Evolutionary conservation across 148 eudicot genomes (phyloP), one percentile per base, ranked within the genome.

Genomic region (Limonium bicolor): DNA sequence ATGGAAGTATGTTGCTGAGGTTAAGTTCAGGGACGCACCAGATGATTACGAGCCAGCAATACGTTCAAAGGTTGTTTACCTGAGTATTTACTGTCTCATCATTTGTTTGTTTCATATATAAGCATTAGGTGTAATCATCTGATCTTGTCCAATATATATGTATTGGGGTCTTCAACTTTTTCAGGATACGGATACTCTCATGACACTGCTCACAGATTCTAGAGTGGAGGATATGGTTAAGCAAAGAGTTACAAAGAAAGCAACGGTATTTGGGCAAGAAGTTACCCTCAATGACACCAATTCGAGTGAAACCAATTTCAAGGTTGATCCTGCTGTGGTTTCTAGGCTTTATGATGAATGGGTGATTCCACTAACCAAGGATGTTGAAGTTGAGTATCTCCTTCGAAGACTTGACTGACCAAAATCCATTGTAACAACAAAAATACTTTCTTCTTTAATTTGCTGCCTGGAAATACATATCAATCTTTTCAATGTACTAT

Each of bases 281-380:
- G 83, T 80, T 30, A 53, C 50, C 13, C 67, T 77, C 25, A 42
- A 25, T 19, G 67, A 54, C 46, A 41, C 27, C 2, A 40, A 52
- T 16, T 38, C 32, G 14, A 58, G 28, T 48, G 17, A 32, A 31
- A 63, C 16, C 22, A 55, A 58, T 18, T 76, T 33, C 58, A 88
- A 84, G 72, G 69, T 88, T 16, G 69, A 84, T 59, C 95, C 97
- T 15, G 45, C 56, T 0, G 21, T 80, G 29, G 77, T 68, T 20
- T 66, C 69, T 34, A 68, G 42, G 10, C 70, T 88, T 20, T 88
- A 88, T 51, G 69, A 51, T 27, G 76, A 88, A 24, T 84, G 84
- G 84, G 70, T 88, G 42, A 88, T 88, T 65, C 97, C 97, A 53
- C 74, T 88, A 17, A 88, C 97, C 28, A 88, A 88, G 63, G 72